A percentile compares a stretch with the other conserved stretches of the same genome.
Evolutionary conservation across 495 filamentous ascomycete genomes (phyloP).

Genomic region (Symbiotaphrina buchneri): DNA sequence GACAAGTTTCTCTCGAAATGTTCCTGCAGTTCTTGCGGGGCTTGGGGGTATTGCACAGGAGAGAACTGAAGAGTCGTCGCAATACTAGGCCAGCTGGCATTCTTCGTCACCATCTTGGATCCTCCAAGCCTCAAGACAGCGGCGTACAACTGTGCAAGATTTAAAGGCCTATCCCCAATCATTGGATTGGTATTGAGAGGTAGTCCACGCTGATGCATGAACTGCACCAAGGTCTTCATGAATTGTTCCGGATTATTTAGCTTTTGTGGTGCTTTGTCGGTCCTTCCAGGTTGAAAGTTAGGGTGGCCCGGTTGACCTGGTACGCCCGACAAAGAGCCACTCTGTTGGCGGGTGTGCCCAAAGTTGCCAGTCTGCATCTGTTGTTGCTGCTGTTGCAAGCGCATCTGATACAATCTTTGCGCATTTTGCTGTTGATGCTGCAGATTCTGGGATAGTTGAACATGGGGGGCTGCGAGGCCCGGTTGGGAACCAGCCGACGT

Average conservation of each 20-base stretch:
- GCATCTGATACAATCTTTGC: conserved; percentile 16
- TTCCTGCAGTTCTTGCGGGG: conserved; percentile 40
- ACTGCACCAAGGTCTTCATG: conserved; percentile 43
- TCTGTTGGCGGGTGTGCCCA: conserved; percentile 22
- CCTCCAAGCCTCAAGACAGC: conserved; percentile 57
- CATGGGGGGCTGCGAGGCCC: conserved; percentile 30
- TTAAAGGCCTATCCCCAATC: conserved; percentile 45
- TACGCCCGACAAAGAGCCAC: conserved; percentile 17
- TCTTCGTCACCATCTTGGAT: conserved; percentile 43
- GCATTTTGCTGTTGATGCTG: conserved; percentile 14
- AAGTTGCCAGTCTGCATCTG: conserved; percentile 9
- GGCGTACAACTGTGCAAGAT: conserved; percentile 52
- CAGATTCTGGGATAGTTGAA: conserved; percentile 31
- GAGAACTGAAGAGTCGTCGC: conserved; percentile 44
- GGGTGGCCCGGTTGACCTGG: conserved; percentile 7
- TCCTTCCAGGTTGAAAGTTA: conserved; percentile 1
- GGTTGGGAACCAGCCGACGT: conserved; percentile 17
- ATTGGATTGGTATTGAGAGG: conserved; percentile 47
- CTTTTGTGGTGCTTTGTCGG: conserved; percentile 6
- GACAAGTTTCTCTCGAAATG: conserved; percentile 54
- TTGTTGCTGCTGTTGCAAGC: conserved; percentile 14
- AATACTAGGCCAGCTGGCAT: conserved; percentile 49
- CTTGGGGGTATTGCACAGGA: conserved; percentile 37
- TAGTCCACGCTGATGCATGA: conserved; percentile 46
- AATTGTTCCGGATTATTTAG: conserved; percentile 43